Evolutionary conservation across 2,329 filamentous ascomycete species (phyloP).

Genomic region (Talaromyces sp.): DNA sequence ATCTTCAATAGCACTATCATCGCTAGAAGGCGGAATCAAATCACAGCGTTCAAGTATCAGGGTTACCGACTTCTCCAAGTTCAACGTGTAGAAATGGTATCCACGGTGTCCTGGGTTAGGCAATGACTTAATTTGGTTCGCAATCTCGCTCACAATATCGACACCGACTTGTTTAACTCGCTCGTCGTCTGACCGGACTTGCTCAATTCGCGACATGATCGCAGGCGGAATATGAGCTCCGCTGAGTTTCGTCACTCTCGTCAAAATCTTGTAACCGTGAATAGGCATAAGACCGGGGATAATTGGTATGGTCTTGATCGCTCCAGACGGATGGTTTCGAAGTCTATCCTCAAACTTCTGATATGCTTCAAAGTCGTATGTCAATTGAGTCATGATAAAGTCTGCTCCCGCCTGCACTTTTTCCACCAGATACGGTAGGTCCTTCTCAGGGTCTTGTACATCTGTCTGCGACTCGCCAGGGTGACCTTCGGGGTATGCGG

Average conservation of each 20-base stretch:
- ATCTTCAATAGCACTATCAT: constrained; percentile 45
- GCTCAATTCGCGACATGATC: constrained; percentile 63
- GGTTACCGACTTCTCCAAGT: constrained; percentile 91
- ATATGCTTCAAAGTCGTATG: constrained; percentile 87
- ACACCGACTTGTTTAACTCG: constrained; percentile 50
- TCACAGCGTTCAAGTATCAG: constrained; percentile 83
- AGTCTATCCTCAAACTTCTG: constrained; percentile 73
- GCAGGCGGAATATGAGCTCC: constrained; percentile 76
- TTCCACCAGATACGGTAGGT: constrained; percentile 84
- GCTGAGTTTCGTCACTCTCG: constrained; percentile 88
- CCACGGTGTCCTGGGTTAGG: constrained; percentile 65
- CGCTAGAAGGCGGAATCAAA: constrained; percentile 65
- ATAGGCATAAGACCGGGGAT: constrained; percentile 97
- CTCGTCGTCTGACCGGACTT: constrained; percentile 48
- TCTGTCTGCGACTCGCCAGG: constrained; percentile 88
- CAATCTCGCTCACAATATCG: constrained; percentile 74
- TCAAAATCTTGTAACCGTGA: constrained; percentile 94
- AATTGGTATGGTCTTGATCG: constrained; percentile 83
- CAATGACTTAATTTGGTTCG: constrained; percentile 71
- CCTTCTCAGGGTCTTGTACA: constrained; percentile 62
- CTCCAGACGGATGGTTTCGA: constrained; percentile 76
- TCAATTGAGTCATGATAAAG: constrained; percentile 98
- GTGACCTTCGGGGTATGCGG: constrained; percentile 93
- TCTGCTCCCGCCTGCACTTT: constrained; percentile 90
- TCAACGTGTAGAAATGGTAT: constrained; percentile 97